Conservation (phyloP, 495 filamentous ascomycete species). For the Cercophora newfieldiana region DNA sequence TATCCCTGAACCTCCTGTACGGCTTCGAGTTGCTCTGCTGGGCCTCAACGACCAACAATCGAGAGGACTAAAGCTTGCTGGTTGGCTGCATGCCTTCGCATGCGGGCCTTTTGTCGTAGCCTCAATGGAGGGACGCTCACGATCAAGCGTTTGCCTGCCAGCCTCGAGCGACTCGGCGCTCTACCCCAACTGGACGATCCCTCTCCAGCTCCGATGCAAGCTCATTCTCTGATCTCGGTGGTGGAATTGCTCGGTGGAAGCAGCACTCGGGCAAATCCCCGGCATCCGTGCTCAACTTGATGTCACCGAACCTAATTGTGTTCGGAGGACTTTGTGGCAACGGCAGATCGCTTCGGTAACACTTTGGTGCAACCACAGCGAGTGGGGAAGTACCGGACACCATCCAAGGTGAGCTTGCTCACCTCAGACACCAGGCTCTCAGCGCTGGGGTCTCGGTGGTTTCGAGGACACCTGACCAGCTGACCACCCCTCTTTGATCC, state of each 20-base stretch:
- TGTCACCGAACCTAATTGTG: background rate
- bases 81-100: too few species aligned
- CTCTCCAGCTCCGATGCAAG: too few species aligned
- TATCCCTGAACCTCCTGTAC: too few species aligned
- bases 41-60: too few species aligned
- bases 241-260: too few species aligned
- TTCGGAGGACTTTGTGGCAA: background rate
- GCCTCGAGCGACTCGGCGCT: background rate
- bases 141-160: background rate
- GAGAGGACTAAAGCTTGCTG: too few species aligned
- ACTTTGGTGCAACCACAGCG: background rate
- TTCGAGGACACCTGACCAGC: background rate
- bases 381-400: background rate
- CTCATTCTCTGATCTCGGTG: too few species aligned
- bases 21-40: too few species aligned
- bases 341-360: background rate
- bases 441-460: background rate
- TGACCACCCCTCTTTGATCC: background rate
- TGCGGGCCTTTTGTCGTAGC: too few species aligned
- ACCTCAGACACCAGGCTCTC: background rate
- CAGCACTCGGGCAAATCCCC: background rate
- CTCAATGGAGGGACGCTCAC: background rate
- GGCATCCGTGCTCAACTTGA: background rate
- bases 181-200: background rate
- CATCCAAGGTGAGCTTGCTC: background rate